phyloP scores from a whole-genome alignment of 2,329 filamentous ascomycete species.

The Neoscytalidium dimidiatum region DNA sequence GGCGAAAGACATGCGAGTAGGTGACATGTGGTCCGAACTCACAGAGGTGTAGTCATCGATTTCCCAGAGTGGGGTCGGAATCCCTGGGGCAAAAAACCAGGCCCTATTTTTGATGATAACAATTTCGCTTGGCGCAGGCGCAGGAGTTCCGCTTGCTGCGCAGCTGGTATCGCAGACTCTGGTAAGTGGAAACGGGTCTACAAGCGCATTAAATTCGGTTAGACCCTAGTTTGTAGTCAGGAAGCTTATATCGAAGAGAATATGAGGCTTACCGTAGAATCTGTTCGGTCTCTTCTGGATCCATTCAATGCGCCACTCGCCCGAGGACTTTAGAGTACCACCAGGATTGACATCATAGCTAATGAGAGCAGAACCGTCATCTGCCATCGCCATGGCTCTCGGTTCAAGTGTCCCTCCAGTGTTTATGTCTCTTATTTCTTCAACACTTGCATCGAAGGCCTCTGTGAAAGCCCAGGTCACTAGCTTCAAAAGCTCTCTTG shows the following conservation, averaged over 20 bases:
- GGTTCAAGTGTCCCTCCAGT: conserved; percentile 2
- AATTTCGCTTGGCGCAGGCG: background rate
- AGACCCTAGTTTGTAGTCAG: background rate
- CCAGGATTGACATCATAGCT: background rate
- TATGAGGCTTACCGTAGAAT: background rate
- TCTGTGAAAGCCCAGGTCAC: conserved; percentile 10
- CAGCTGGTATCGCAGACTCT: conserved; percentile 2
- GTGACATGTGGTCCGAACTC: background rate
- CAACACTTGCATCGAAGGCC: background rate
- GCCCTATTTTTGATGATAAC: background rate
- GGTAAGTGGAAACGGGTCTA: background rate
- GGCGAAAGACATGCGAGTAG: background rate
- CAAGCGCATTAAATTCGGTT: background rate
- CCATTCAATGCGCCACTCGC: background rate
- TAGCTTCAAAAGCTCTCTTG: conserved; percentile 12
- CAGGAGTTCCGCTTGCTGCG: background rate
- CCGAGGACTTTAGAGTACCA: background rate
- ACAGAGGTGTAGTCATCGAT: conserved; percentile 9
- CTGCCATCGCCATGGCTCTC: background rate
- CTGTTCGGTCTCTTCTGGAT: background rate
- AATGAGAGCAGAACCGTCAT: conserved; percentile 3
- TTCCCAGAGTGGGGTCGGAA: conserved; percentile 9
- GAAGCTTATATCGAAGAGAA: background rate
- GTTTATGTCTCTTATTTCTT: conserved; percentile 1
- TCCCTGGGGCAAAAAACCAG: background rate